These are phyloP conservation scores for Moesziomyces sp. DNA, from an alignment of 1,284 basidiomycete genomes.

Conservation along the genomic window DNA sequence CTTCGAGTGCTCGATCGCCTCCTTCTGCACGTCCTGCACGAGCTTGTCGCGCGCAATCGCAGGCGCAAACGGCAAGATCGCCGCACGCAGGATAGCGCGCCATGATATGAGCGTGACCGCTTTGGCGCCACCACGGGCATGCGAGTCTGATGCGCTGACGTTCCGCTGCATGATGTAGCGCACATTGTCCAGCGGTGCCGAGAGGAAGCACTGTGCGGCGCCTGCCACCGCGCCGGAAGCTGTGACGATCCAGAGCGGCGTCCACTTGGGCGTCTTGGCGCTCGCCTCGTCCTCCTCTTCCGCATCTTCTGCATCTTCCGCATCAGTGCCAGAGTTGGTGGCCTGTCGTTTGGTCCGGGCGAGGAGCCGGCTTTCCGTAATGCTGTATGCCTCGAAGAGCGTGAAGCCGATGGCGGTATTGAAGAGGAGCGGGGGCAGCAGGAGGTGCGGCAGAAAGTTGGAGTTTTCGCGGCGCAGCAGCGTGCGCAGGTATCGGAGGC, in stretches of 20 bases:
- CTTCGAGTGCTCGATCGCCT: slow-evolving; percentile 37
- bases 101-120: slow-evolving; percentile 53
- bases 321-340: neutral
- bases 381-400: slow-evolving; percentile 66
- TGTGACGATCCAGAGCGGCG: slow-evolving; percentile 58
- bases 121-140: slow-evolving; percentile 2
- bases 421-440: slow-evolving; percentile 67
- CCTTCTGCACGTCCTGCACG: slow-evolving; percentile 49
- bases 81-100: slow-evolving; percentile 60
- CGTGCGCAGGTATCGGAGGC: slow-evolving; percentile 63
- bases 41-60: slow-evolving; percentile 42
- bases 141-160: slow-evolving; percentile 17
- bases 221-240: slow-evolving; percentile 67
- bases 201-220: slow-evolving; percentile 68
- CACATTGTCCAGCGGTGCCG: slow-evolving; percentile 69
- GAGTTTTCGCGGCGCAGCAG: slow-evolving; percentile 63
- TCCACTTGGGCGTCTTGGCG: slow-evolving; percentile 34
- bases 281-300: neutral
- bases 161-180: slow-evolving; percentile 66
- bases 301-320: slow-evolving; percentile 1
- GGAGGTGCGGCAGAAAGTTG: slow-evolving; percentile 48
- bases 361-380: slow-evolving; percentile 54
- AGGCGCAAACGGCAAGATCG: slow-evolving; percentile 63
- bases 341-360: slow-evolving; percentile 8
- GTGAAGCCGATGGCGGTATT: slow-evolving; percentile 68